phyloP scores from a whole-genome alignment of 441 rosid species.

The Lepidium campestre region DNA sequence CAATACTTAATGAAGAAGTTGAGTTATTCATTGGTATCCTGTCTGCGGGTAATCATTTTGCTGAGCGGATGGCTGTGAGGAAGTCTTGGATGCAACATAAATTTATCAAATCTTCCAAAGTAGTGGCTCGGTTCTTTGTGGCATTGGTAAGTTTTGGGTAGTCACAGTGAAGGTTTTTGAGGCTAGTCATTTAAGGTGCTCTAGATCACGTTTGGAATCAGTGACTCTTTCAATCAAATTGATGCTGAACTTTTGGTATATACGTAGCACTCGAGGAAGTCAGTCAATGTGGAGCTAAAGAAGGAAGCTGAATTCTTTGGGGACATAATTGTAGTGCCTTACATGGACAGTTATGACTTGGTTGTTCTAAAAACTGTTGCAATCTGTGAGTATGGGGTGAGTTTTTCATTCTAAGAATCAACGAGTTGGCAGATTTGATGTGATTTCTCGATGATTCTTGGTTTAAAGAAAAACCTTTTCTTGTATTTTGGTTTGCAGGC shows the following conservation, averaged over 20 bases:
- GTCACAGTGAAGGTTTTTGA: neutral
- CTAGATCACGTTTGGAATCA: neutral
- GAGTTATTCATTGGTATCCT: conserved; percentile 82
- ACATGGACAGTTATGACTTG: conserved; percentile 70
- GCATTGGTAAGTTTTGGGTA: conserved; percentile 39
- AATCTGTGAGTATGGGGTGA: conserved; percentile 69
- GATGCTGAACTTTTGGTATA: neutral
- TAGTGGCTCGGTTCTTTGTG: conserved; percentile 81
- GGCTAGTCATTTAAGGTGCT: neutral
- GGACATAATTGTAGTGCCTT: conserved; percentile 58
- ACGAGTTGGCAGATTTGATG: neutral
- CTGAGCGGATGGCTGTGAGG: conserved; percentile 93
- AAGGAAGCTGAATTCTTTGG: conserved; percentile 66
- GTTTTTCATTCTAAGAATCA: conserved; percentile 6
- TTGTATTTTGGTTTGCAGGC: conserved; percentile 27
- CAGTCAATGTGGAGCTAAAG: conserved; percentile 54
- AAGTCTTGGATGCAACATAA: conserved; percentile 93
- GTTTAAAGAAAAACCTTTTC: neutral
- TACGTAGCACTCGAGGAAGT: conserved; percentile 48
- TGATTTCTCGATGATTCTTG: neutral
- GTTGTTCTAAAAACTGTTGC: conserved; percentile 73
- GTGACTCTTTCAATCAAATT: neutral
- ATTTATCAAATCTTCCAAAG: conserved; percentile 67
- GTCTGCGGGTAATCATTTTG: conserved; percentile 91
- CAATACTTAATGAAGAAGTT: conserved; percentile 45